These are phyloP conservation scores for Aspergillus chevalieri DNA, from an alignment of 2,329 filamentous ascomycete genomes.

Conservation along the genomic window DNA sequence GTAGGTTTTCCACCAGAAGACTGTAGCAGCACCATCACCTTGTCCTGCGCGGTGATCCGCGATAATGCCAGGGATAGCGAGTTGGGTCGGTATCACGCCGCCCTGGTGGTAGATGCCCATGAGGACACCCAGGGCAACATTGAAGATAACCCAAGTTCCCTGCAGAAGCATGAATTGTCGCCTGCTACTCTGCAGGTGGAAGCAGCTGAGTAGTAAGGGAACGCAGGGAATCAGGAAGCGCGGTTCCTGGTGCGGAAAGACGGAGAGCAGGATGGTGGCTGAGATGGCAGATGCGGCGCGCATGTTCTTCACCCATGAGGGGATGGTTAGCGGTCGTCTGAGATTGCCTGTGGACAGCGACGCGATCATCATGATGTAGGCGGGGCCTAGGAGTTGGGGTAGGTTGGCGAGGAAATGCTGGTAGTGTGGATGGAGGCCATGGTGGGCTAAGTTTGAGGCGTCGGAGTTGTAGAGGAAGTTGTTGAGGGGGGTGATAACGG, in stretches of 20 bases:
- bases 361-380: constrained; percentile 47
- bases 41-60: constrained; percentile 16
- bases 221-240: constrained; percentile 48
- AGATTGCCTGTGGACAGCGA: constrained; percentile 42
- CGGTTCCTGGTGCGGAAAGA: constrained; percentile 48
- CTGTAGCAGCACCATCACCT: constrained; percentile 24
- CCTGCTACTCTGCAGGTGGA: constrained; percentile 33
- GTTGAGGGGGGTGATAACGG: constrained; percentile 70
- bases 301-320: constrained; percentile 31
- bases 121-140: constrained; percentile 41
- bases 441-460: constrained; percentile 63
- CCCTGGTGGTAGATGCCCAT: constrained; percentile 52
- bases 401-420: constrained; percentile 69
- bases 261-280: constrained; percentile 39
- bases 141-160: constrained; percentile 44
- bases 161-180: constrained; percentile 31
- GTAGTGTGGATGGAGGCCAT: constrained; percentile 73
- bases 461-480: constrained; percentile 70
- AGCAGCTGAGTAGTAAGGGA: constrained; percentile 46
- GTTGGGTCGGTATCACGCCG: constrained; percentile 45
- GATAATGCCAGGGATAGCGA: constrained; percentile 39
- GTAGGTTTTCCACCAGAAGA: constrained; percentile 53
- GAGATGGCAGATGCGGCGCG: constrained; percentile 40
- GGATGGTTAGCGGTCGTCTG: constrained; percentile 15
- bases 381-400: constrained; percentile 66